Conservation (phyloP, 805 yeast genomes). For the Kazachstania bromeliacearum region DNA sequence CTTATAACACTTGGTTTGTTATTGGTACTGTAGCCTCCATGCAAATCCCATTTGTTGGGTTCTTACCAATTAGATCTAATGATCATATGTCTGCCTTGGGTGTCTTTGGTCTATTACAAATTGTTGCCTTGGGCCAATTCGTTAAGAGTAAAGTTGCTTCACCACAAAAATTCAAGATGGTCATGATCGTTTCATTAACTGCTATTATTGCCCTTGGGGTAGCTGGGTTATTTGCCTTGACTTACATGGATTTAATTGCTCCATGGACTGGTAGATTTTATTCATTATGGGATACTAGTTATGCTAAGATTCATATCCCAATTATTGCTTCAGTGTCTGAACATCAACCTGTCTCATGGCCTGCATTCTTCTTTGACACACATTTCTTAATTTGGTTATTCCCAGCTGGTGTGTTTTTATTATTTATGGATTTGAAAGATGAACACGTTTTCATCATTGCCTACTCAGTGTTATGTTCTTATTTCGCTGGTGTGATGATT, state of each 20-base stretch:
- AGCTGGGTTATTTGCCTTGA: slow-evolving; percentile 63
- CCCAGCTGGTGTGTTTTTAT: slow-evolving; percentile 92
- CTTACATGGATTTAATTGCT: slow-evolving; percentile 88
- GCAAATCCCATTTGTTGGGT: slow-evolving; percentile 99
- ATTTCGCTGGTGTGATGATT: slow-evolving; percentile 98
- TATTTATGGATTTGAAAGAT: slow-evolving; percentile 81
- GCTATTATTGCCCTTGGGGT: slow-evolving; percentile 55
- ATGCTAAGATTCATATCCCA: slow-evolving; percentile 96
- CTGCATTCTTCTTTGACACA: slow-evolving; percentile 91
- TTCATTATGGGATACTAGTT: slow-evolving; percentile 95
- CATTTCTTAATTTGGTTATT: slow-evolving; percentile 91
- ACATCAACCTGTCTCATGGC: slow-evolving; percentile 99
- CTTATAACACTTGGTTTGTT: slow-evolving; percentile 95
- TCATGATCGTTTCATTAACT: slow-evolving; percentile 50
- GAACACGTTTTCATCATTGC: slow-evolving; percentile 91
- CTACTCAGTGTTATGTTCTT: slow-evolving; percentile 87
- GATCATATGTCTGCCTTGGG: slow-evolving; percentile 99
- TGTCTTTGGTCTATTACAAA: slow-evolving; percentile 88
- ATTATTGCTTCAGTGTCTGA: slow-evolving; percentile 98
- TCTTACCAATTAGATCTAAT: slow-evolving; percentile 90
- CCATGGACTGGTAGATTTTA: slow-evolving; percentile 99
- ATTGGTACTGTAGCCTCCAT: slow-evolving; percentile 95
- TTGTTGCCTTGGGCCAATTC: slow-evolving; percentile 78
- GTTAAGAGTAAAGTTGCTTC: slow-evolving; percentile 60
- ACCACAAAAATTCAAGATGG: slow-evolving; percentile 51